A percentile compares a stretch with the other conserved stretches of the same genome.
Evolutionary conservation across 2,329 filamentous ascomycete species (phyloP).

Genomic region (Trichoderma brevicompactum): DNA sequence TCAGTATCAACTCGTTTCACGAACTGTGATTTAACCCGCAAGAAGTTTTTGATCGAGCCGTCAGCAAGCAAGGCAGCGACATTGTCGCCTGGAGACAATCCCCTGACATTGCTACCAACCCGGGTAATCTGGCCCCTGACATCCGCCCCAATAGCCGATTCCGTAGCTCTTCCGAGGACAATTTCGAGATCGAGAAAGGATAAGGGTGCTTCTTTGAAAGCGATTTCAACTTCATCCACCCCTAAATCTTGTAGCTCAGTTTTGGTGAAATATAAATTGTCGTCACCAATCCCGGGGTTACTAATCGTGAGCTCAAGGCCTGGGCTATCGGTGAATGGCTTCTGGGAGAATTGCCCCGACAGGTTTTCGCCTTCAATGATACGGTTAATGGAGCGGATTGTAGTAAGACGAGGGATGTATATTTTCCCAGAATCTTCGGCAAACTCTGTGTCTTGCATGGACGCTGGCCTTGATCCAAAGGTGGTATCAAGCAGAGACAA

Average conservation of each 20-base stretch:
- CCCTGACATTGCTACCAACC: slow-evolving; percentile 41
- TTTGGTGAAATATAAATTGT: slow-evolving; percentile 37
- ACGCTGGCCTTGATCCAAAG: slow-evolving; percentile 32
- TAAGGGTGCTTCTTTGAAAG: slow-evolving; percentile 44
- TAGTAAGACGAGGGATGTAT: slow-evolving; percentile 51
- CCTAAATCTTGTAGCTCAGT: slow-evolving; percentile 33
- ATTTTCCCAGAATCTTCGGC: slow-evolving; percentile 45
- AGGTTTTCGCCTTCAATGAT: slow-evolving; percentile 46
- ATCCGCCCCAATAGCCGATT: slow-evolving; percentile 47
- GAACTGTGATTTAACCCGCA: slow-evolving; percentile 44
- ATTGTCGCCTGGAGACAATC: slow-evolving; percentile 44
- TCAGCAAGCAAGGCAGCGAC: slow-evolving; percentile 48
- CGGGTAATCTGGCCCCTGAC: slow-evolving; percentile 45
- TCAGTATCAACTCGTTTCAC: slow-evolving; percentile 39
- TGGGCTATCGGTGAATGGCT: slow-evolving; percentile 32
- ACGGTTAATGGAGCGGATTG: slow-evolving; percentile 47
- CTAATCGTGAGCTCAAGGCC: slow-evolving; percentile 36
- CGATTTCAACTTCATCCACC: slow-evolving; percentile 47
- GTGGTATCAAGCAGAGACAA: slow-evolving; percentile 35
- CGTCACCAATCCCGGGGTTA: slow-evolving; percentile 36
- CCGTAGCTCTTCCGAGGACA: slow-evolving; percentile 40
- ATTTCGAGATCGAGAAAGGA: slow-evolving; percentile 45
- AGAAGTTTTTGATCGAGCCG: slow-evolving; percentile 44
- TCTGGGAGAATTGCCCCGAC: slow-evolving; percentile 24
- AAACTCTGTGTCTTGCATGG: slow-evolving; percentile 49